phyloP scores from a whole-genome alignment of 352 stramenopile species.

The Pythium biforme region DNA sequence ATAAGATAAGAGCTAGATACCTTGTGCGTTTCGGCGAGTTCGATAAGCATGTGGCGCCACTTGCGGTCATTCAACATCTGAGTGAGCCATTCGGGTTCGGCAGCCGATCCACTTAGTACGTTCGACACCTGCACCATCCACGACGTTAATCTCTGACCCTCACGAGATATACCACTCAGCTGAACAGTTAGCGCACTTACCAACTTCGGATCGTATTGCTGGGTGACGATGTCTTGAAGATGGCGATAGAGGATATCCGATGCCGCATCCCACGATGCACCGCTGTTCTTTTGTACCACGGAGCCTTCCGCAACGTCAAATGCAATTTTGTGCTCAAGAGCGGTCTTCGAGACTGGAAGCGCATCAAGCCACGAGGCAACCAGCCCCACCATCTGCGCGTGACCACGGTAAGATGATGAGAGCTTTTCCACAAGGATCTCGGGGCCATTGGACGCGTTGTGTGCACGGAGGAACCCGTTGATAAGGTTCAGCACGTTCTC shows the following conservation, averaged over 20 bases:
- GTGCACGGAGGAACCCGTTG: constrained; percentile 79
- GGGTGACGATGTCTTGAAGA: constrained; percentile 70
- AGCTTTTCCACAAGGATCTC: constrained; percentile 86
- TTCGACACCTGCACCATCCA: constrained; percentile 56
- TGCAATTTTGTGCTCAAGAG: constrained; percentile 70
- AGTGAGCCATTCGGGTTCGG: constrained; percentile 80
- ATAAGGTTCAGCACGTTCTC: constrained; percentile 74
- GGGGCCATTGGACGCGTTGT: constrained; percentile 77
- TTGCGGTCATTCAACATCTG: constrained; percentile 81
- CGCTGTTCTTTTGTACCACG: constrained; percentile 53
- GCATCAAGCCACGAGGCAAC: constrained; percentile 82
- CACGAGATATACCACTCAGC: too few species aligned
- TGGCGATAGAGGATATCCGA: constrained; percentile 80
- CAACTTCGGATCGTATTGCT: constrained; percentile 84
- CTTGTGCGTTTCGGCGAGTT: constrained; percentile 83
- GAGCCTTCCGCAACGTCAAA: constrained; percentile 71
- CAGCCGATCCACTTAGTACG: constrained; percentile 72
- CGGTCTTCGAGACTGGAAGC: constrained; percentile 52
- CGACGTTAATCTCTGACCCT: neutral
- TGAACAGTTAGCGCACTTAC: constrained; percentile 29
- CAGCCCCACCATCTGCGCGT: constrained; percentile 85
- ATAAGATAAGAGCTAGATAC: constrained; percentile 24
- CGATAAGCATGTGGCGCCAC: constrained; percentile 84
- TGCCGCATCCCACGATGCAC: constrained; percentile 67
- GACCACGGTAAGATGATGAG: constrained; percentile 82